Evolutionary conservation across 768 basidiomycete genomes (phyloP).

Genomic region (Chalciporus piperatus): DNA sequence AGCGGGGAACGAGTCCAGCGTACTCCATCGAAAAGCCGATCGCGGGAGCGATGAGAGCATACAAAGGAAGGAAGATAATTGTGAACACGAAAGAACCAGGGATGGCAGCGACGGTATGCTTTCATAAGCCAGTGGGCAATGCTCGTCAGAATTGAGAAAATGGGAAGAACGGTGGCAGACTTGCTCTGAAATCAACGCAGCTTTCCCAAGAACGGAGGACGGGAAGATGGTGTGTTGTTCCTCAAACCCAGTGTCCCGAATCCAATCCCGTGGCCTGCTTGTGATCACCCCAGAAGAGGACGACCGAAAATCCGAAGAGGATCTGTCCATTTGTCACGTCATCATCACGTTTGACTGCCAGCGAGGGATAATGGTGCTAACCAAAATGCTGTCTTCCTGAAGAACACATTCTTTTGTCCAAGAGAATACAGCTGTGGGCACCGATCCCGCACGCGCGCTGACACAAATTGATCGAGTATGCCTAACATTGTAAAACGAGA

Average conservation of each 20-base stretch:
- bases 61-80: slow-evolving; percentile 90
- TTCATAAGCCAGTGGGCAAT: slow-evolving; percentile 84
- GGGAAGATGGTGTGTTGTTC: slow-evolving; percentile 88
- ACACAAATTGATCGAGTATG: slow-evolving; percentile 97
- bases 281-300: slow-evolving; percentile 92
- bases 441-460: slow-evolving; percentile 91
- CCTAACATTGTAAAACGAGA: slow-evolving; percentile 96
- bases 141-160: not conserved
- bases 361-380: slow-evolving; percentile 36
- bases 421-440: slow-evolving; percentile 96
- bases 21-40: slow-evolving; percentile 92
- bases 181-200: slow-evolving; percentile 95
- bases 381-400: slow-evolving; percentile 90
- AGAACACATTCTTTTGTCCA: slow-evolving; percentile 93
- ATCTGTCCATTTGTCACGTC: slow-evolving; percentile 45
- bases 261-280: slow-evolving; percentile 78
- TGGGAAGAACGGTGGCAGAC: slow-evolving; percentile 26
- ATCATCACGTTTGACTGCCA: not conserved
- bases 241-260: slow-evolving; percentile 98
- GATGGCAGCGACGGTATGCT: slow-evolving; percentile 97
- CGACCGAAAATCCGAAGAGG: slow-evolving; percentile 81
- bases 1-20: slow-evolving; percentile 78
- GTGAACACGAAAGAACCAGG: slow-evolving; percentile 96
- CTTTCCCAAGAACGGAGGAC: slow-evolving; percentile 95
- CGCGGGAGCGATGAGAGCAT: slow-evolving; percentile 81